Percentiles rank a stretch among this genome's conserved stretches.
These are phyloP conservation scores for Ogataea pini DNA, from an alignment of 805 yeast species.

Conservation along the genomic window DNA sequence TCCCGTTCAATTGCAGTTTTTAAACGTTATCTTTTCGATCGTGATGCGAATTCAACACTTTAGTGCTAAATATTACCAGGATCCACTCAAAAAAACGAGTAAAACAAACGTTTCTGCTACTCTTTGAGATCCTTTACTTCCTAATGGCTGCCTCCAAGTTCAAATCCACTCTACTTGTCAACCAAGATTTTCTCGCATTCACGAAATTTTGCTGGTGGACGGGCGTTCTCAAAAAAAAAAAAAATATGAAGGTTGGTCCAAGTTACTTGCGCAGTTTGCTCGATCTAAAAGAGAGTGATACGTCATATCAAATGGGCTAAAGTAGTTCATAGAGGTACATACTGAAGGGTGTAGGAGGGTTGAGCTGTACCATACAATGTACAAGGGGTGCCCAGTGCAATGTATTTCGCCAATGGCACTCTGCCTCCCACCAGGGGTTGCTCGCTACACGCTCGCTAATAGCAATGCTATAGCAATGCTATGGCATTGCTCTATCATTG, in stretches of 20 bases:
- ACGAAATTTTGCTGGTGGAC: constrained; percentile 5
- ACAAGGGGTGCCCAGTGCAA: too few species aligned
- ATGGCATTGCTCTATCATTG: too few species aligned
- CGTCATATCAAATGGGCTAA: too few species aligned
- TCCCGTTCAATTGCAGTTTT: constrained; percentile 1
- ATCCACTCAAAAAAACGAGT: background rate
- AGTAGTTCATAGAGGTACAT: too few species aligned
- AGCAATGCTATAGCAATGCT: too few species aligned
- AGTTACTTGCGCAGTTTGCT: background rate
- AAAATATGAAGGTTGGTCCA: background rate
- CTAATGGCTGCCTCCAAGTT: background rate
- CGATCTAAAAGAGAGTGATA: background rate
- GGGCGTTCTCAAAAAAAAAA: background rate
- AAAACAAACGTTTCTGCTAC: constrained; percentile 1
- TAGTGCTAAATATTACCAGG: background rate
- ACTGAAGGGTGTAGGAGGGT: too few species aligned
- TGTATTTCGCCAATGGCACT: too few species aligned
- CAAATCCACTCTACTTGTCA: constrained; percentile 1
- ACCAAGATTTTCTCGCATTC: constrained; percentile 5
- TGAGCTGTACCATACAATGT: too few species aligned
- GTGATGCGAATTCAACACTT: background rate
- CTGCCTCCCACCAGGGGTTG: too few species aligned
- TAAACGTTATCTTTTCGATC: background rate
- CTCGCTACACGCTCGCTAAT: too few species aligned
- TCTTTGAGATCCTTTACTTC: background rate